A percentile compares a stretch with the other conserved stretches of the same genome.
Evolutionary conservation across 306 rosid genomes (phyloP).

Genomic region (Cicer bijugum): DNA sequence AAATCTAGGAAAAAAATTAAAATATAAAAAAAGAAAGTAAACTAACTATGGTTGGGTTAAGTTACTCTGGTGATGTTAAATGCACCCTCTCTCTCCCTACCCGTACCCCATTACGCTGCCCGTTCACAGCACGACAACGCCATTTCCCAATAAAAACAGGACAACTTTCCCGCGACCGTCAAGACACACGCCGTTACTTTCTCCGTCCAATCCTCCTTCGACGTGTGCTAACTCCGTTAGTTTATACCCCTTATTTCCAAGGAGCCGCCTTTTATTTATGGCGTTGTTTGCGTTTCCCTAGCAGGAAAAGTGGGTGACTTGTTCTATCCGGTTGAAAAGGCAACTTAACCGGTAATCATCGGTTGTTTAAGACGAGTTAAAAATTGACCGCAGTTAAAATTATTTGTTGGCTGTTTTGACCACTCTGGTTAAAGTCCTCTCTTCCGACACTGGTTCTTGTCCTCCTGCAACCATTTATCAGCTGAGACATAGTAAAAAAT

Average conservation of each 20-base stretch:
- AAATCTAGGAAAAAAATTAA: background rate
- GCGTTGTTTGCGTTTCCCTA: slow-evolving; percentile 47
- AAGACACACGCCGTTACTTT: slow-evolving; percentile 48
- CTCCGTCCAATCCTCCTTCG: background rate
- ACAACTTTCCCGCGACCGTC: slow-evolving; percentile 52
- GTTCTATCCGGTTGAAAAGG: slow-evolving; percentile 45
- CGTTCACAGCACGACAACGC: slow-evolving; percentile 65
- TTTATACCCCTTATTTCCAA: background rate
- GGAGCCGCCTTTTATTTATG: slow-evolving; percentile 48
- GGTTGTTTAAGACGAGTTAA: slow-evolving; percentile 47
- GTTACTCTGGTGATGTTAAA: slow-evolving; percentile 48
- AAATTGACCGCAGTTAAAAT: slow-evolving; percentile 68
- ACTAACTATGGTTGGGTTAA: slow-evolving; percentile 41
- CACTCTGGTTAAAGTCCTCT: slow-evolving; percentile 54
- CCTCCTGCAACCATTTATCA: slow-evolving; percentile 49
- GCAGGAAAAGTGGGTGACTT: slow-evolving; percentile 35
- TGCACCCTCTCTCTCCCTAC: slow-evolving; percentile 39
- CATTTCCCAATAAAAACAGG: slow-evolving; percentile 68
- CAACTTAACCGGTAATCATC: slow-evolving; percentile 45
- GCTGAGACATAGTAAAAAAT: slow-evolving; percentile 6
- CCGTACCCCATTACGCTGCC: slow-evolving; percentile 51
- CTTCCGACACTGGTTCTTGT: slow-evolving; percentile 53
- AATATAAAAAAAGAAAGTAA: background rate
- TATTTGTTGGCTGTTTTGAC: slow-evolving; percentile 60
- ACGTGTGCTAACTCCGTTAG: slow-evolving; percentile 40